Base-by-base conservation (phyloP, 2,329 filamentous ascomycete species). In the Monosporascus sp. region DNA sequence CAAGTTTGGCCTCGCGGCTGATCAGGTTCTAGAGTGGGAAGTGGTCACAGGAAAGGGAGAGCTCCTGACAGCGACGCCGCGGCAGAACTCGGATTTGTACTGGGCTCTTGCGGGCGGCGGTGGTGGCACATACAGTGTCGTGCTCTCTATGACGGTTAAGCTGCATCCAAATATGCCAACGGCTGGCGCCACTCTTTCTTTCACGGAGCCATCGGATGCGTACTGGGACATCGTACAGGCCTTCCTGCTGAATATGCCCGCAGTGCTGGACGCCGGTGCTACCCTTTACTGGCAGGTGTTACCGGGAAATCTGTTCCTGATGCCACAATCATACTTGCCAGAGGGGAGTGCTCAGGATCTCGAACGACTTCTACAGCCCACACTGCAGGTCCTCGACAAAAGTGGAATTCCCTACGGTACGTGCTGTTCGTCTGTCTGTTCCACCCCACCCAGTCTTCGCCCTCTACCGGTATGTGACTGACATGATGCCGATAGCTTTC, bases 21-120 rank as follows among this genome's bases (percentile, higher is more conserved):
- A 87, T 57, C 77, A 86, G 48, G 74, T 78, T 0, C 70, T 87
- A 1, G 72, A 78, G 56, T 81, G 72, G 54, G 74, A 83, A 53
- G 78, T 83, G 1, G 72, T 86, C n/a, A 79, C 76, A 7, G 77
- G 73, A 0, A 62, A 64, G 17, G 81, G 82, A 2, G 53, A 72
- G 17, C 60, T 76, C n/a, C 56, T 83, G 1, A 74, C 65, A 2
- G 81, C 80, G 0, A 76, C 71, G 4, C 71, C 69, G 0, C 62
- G 60, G 0, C 55, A 75, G 34, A 79, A 86, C 57, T 53, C 70
- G 0, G 83, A 86, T 49, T 70, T 87, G 1, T 86, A 82, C 69
- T 88, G 83, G 83, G 84, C 83, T 1, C 66, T 85, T 1, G 72
- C 72, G 42, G 82, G 83, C 3, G 82, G 83, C 0, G 83, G 84